Conservation (phyloP, 345 rosid species). For the Barbarea vulgaris region DNA sequence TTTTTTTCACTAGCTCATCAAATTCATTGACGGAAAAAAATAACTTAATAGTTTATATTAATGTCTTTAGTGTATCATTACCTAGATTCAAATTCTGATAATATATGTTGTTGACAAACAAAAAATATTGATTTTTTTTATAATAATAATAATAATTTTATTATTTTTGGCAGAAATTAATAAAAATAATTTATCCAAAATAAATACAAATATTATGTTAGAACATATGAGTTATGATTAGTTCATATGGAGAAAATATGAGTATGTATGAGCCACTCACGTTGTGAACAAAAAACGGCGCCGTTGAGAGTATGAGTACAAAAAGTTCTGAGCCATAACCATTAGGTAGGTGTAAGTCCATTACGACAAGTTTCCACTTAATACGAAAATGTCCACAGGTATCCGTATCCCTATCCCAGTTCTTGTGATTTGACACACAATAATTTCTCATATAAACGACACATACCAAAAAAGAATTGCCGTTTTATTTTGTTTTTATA, state of each 20-base stretch:
- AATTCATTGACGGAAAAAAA: not conserved
- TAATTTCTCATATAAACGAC: not conserved
- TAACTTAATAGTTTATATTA: not conserved
- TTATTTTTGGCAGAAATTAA: too few species aligned
- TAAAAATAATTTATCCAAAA: too few species aligned
- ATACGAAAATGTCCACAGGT: not conserved
- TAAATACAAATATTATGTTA: too few species aligned
- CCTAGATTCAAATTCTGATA: not conserved
- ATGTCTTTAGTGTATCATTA: too few species aligned
- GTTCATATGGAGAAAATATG: not conserved
- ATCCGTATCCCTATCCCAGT: too few species aligned
- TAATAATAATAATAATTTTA: too few species aligned
- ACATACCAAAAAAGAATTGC: not conserved
- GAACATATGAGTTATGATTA: too few species aligned
- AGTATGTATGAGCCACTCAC: not conserved
- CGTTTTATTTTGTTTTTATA: not conserved
- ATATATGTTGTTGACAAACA: too few species aligned
- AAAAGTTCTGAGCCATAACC: not conserved
- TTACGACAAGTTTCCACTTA: conserved; percentile 16
- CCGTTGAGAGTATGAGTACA: conserved; percentile 12
- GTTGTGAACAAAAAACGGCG: conserved; percentile 28
- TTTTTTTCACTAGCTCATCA: not conserved
- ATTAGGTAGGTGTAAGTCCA: not conserved
- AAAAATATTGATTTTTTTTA: too few species aligned
- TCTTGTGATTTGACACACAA: conserved; percentile 21